These are phyloP conservation scores for Pistacia atlantica DNA, from an alignment of 345 rosid genomes.

Conservation along the genomic window DNA sequence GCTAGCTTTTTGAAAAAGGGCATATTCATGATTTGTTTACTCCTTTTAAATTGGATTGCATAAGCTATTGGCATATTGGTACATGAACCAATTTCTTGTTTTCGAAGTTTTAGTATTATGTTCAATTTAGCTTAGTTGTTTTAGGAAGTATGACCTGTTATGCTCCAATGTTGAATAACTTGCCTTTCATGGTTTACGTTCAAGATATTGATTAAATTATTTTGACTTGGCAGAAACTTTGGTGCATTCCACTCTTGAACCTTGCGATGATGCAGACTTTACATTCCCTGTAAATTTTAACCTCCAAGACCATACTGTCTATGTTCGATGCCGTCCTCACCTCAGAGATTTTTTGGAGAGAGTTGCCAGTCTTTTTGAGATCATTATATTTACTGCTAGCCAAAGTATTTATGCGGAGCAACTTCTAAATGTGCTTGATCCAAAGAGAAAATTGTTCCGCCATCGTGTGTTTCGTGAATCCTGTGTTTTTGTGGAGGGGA, in stretches of 20 bases:
- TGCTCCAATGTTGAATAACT: not conserved
- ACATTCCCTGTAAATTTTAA: constrained; percentile 90
- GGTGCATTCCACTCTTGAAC: constrained; percentile 92
- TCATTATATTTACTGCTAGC: constrained; percentile 96
- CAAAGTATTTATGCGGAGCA: constrained; percentile 97
- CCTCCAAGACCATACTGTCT: constrained; percentile 80
- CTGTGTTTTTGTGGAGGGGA: constrained; percentile 92
- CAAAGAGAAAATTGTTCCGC: constrained; percentile 87
- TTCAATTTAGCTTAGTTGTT: not conserved
- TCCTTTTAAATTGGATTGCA: constrained; percentile 3
- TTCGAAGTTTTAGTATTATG: not conserved
- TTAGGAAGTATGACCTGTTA: not conserved
- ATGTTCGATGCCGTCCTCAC: constrained; percentile 92
- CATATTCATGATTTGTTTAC: not conserved
- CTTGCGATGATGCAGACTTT: constrained; percentile 85
- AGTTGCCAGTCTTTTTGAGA: constrained; percentile 82
- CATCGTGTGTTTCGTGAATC: constrained; percentile 96
- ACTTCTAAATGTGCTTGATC: constrained; percentile 98
- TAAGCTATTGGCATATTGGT: constrained; percentile 1
- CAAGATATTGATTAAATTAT: constrained; percentile 13
- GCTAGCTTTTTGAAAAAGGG: not conserved
- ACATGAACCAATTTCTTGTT: not conserved
- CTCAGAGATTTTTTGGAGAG: constrained; percentile 90
- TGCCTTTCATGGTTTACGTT: not conserved
- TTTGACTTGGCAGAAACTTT: constrained; percentile 70